Base-by-base conservation (phyloP, 2,329 filamentous ascomycete species). In the Ophiostoma fasciatum region DNA sequence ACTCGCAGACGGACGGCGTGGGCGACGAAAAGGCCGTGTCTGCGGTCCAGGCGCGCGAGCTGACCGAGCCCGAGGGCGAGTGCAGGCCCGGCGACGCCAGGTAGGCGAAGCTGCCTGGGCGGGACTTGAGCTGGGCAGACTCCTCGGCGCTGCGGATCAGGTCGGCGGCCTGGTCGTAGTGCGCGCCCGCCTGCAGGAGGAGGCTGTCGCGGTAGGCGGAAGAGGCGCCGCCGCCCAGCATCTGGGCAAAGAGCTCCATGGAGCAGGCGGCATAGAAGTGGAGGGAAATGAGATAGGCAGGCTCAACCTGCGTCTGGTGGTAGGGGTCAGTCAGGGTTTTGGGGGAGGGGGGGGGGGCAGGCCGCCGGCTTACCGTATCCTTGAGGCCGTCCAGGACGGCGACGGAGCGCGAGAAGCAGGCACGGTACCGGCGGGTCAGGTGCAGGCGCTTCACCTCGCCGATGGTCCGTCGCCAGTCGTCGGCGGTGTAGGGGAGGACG, bases 241-340 rank as follows among this genome's bases (percentile, higher is more conserved):
- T 57, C 20, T 62, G 60, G 1, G 68, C 68, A 45, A 68, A 68
- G 56, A 66, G 64, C 46, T 74, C 71, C 28, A 71, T 59, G 12
- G 70, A 66, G n/a, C 60, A 64, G 15, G 71, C 71, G n/a, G 69
- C 70, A 42, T 74, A 75, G 49, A 74, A 74, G 49, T 71, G 63
- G 6, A 75, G 58, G 41, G 71, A 73, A 44, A 74, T 66, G 23
- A 72, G 56, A 46, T 74, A 66, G 7, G 66, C 55, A 2, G 68
- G 64, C 47, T 72, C 65, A 15, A 66, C 54, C 19, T 57, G 17
- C n/a, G 35, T 18, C 45, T 46, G 19, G 1, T 11, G 12, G 10
- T 6, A 5, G 6, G 21, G 19, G 30, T 36, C 10, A 37, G 31
- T 25, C 20, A n/a, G n/a, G n/a, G n/a, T n/a, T n/a, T n/a, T n/a